Evolutionary conservation across 202 grass and related monocot species (phyloP), one percentile per base, ranked within the genome.

Genomic region (Brachypodium distachyon): DNA sequence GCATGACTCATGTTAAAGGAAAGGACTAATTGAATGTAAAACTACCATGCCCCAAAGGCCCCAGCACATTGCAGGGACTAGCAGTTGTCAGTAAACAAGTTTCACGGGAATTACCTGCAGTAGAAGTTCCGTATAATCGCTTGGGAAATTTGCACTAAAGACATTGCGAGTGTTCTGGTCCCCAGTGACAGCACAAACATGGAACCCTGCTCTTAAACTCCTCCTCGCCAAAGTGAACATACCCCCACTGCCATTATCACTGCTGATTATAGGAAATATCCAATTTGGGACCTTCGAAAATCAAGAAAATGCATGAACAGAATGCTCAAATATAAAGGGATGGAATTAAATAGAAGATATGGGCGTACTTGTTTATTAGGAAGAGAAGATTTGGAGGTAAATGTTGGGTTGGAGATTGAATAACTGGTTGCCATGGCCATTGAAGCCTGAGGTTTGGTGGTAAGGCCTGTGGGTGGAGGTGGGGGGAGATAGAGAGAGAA

Each of bases 71-170:
- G n/a, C 7, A 49, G 31, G 32, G 79, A 76, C 34, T 57, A 72
- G 11, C 3, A 28, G 49, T 28, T 44, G 55, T 60, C 43, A 55
- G 39, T 60, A 38, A 51, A 36, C 39, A 54, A 53, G 26, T 57
- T 78, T 56, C 26, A 19, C 58, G 34, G 48, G 2, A 63, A 75
- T 73, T 87, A 97, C 94, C 91, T 97, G 94, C 64, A 75, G 36
- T 44, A 94, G 69, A 59, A 97, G 88, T 81, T 97, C 77, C 11
- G 66, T 84, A 87, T 97, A 97, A 85, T 92, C 69, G 34, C 14
- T 78, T 74, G 94, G 94, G 72, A 97, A 97, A 21, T 83, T 78
- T 50, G 82, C 79, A 77, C 81, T 84, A 58, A 70, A 89, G 22
- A 54, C 70, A 72, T 73, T 89, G 10, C 60, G 33, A 48, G 78